Conservation (phyloP, 768 basidiomycete species). For the Amanita molliuscula region DNA sequence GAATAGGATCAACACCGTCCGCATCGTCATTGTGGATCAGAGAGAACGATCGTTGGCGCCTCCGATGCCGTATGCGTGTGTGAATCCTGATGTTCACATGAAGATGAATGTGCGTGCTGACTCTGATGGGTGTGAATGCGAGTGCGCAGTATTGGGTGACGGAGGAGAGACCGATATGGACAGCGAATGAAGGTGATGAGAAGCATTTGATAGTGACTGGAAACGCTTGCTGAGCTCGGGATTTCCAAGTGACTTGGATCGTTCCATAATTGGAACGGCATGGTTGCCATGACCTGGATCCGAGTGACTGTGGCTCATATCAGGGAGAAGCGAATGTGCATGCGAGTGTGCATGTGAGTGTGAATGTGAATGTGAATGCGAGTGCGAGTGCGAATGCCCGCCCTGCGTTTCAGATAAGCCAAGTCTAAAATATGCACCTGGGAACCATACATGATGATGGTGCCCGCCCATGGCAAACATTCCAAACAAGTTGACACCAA, state of each 20-base stretch:
- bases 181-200: conserved; percentile 19
- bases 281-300: neutral
- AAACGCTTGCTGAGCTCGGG: neutral
- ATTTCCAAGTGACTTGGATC: neutral
- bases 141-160: conserved; percentile 11
- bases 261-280: neutral
- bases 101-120: neutral
- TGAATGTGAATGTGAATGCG: conserved; percentile 12
- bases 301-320: neutral
- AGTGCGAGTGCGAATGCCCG: conserved; percentile 42
- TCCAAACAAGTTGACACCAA: conserved; percentile 93
- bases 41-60: conserved; percentile 8
- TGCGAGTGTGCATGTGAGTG: conserved; percentile 16
- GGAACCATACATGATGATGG: conserved; percentile 61
- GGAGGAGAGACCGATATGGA: conserved; percentile 12
- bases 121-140: conserved; percentile 15
- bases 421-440: neutral
- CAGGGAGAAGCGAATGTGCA: neutral
- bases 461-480: conserved; percentile 99
- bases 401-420: conserved; percentile 23
- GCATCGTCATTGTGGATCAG: neutral
- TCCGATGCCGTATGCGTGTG: conserved; percentile 15
- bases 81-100: conserved; percentile 5
- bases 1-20: neutral
- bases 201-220: conserved; percentile 4